phyloP scores from a whole-genome alignment of 2,329 filamentous ascomycete species.

The Verticillium nonalfalfae region DNA sequence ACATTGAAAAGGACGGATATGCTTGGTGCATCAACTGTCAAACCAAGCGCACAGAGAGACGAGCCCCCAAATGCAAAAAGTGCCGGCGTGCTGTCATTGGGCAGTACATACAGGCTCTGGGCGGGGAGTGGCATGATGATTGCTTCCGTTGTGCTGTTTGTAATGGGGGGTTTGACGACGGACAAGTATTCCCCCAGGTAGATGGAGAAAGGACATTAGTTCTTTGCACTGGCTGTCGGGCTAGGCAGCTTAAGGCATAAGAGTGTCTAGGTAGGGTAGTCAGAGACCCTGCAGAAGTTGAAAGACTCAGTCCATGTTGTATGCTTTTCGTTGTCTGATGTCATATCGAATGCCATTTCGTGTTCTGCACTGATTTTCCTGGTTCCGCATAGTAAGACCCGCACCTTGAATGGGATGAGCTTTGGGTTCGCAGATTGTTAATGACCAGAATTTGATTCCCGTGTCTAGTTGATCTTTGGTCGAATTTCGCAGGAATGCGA shows the following conservation, averaged over 20 bases:
- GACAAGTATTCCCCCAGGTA: slow-evolving; percentile 57
- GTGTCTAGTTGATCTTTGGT: neutral
- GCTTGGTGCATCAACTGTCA: slow-evolving; percentile 95
- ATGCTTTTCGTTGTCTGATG: too few relatives aligned
- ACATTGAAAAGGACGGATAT: slow-evolving; percentile 93
- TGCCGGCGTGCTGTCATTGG: slow-evolving; percentile 83
- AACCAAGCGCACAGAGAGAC: slow-evolving; percentile 82
- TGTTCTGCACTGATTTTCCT: neutral
- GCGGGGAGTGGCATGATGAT: slow-evolving; percentile 85
- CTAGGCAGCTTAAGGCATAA: slow-evolving; percentile 49
- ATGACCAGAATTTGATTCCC: neutral
- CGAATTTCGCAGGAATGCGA: neutral
- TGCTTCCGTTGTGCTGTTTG: slow-evolving; percentile 79
- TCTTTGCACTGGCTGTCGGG: slow-evolving; percentile 55
- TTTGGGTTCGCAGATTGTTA: neutral
- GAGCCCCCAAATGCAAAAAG: slow-evolving; percentile 79
- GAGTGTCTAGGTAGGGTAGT: too few relatives aligned
- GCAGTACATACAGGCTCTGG: slow-evolving; percentile 82
- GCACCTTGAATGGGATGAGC: neutral
- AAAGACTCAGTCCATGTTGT: too few relatives aligned
- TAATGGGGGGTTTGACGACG: slow-evolving; percentile 54
- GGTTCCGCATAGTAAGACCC: neutral
- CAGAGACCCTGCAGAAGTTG: too few relatives aligned
- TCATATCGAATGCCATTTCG: too few relatives aligned
- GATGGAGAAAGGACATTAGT: slow-evolving; percentile 28